A percentile compares a stretch with the other conserved stretches of the same genome.
phyloP scores from a whole-genome alignment of 2,329 filamentous ascomycete genomes.

The Aspergillus sp. region DNA sequence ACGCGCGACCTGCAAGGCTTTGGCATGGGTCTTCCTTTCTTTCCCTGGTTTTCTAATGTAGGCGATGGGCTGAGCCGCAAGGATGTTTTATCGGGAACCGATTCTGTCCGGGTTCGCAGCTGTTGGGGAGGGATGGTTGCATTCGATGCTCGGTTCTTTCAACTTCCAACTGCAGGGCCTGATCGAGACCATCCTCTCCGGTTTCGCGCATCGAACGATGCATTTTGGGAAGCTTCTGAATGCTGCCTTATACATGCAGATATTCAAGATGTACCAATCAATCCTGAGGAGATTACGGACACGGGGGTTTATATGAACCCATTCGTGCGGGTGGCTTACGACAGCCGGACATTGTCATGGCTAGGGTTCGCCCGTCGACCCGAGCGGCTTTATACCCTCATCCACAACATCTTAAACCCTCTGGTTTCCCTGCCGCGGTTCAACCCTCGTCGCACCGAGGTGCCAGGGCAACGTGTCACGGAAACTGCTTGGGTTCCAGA shows the following conservation, averaged over 20 bases:
- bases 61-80: conserved; percentile 55
- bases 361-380: conserved; percentile 62
- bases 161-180: conserved; percentile 19
- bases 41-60: conserved; percentile 65
- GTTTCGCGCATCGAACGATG: conserved; percentile 60
- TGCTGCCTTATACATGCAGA: conserved; percentile 61
- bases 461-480: conserved; percentile 51
- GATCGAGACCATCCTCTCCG: conserved; percentile 41
- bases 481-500: conserved; percentile 45
- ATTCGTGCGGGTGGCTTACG: conserved; percentile 70
- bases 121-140: conserved; percentile 76
- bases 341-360: conserved; percentile 56
- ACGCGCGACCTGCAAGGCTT: conserved; percentile 69
- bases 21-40: conserved; percentile 68
- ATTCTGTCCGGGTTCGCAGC: conserved; percentile 66
- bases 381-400: conserved; percentile 62
- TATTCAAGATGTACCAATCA: conserved; percentile 38
- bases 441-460: conserved; percentile 62
- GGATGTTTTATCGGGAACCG: conserved; percentile 60
- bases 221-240: conserved; percentile 65
- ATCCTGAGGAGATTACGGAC: conserved; percentile 39
- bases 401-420: conserved; percentile 60
- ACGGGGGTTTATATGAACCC: conserved; percentile 73
- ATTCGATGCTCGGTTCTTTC: conserved; percentile 49
- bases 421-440: conserved; percentile 57